A percentile compares a stretch with the other conserved stretches of the same genome.
These are phyloP conservation scores for Naganishia vishniacii DNA, from an alignment of 768 basidiomycete genomes.

Conservation along the genomic window DNA sequence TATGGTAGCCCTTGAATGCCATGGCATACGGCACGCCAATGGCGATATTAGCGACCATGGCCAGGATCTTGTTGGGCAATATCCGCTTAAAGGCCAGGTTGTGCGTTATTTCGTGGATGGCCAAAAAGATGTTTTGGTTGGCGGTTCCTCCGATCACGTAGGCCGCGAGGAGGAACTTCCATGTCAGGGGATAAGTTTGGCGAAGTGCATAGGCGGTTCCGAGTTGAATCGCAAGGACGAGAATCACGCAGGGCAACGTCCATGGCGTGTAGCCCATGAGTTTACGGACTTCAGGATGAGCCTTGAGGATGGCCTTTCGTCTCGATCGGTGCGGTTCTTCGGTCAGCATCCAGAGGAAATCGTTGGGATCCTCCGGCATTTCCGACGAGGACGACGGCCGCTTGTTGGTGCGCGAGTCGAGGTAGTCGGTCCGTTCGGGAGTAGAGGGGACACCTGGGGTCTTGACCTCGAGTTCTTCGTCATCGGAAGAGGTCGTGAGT, in stretches of 20 bases:
- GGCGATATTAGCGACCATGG: constrained; percentile 84
- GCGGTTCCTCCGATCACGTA: constrained; percentile 87
- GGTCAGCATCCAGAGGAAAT: constrained; percentile 95
- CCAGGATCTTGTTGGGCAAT: constrained; percentile 73
- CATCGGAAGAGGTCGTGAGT: constrained; percentile 21
- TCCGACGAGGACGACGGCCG: constrained; percentile 46
- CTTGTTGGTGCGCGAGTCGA: neutral
- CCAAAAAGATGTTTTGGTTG: constrained; percentile 95
- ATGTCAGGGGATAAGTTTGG: constrained; percentile 63
- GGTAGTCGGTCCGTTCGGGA: neutral
- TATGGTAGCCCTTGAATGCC: constrained; percentile 93
- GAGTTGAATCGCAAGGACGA: constrained; percentile 75
- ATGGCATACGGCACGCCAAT: constrained; percentile 93
- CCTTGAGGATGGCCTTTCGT: constrained; percentile 81
- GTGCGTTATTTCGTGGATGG: constrained; percentile 98
- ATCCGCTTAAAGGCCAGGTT: constrained; percentile 87
- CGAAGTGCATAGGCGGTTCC: constrained; percentile 61
- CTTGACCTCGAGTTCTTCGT: constrained; percentile 17
- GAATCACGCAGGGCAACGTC: constrained; percentile 82
- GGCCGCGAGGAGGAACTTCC: constrained; percentile 66
- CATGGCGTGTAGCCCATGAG: constrained; percentile 92
- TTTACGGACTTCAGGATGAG: constrained; percentile 90
- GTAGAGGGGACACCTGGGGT: neutral
- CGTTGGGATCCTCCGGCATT: constrained; percentile 63
- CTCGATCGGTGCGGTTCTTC: constrained; percentile 93